Evolutionary conservation across 176 grass and related monocot genomes (phyloP), one percentile per base, ranked within the genome.

Genomic region (Ampelocalamus luodianensis): DNA sequence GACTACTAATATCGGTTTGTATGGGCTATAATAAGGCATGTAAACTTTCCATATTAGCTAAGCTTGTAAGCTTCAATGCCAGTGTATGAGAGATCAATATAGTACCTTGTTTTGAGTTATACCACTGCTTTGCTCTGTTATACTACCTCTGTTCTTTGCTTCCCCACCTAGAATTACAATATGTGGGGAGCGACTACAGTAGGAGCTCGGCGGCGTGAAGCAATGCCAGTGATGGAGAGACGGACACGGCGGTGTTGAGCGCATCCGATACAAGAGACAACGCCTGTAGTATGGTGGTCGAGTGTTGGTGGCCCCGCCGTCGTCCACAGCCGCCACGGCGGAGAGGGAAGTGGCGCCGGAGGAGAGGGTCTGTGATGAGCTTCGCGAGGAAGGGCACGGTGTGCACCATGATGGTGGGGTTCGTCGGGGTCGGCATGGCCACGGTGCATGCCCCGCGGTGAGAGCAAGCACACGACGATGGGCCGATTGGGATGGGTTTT

Each of bases 131-230:
- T n/a, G n/a, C n/a, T n/a, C n/a, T n/a, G n/a, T n/a, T n/a, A n/a
- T n/a, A n/a, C n/a, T n/a, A n/a, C n/a, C n/a, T n/a, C n/a, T n/a
- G n/a, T n/a, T n/a, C n/a, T n/a, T n/a, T n/a, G n/a, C n/a, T n/a
- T n/a, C n/a, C n/a, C n/a, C n/a, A n/a, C n/a, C n/a, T n/a, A n/a
- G n/a, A n/a, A n/a, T n/a, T n/a, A n/a, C n/a, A n/a, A n/a, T n/a
- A n/a, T n/a, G n/a, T n/a, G n/a, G n/a, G 86, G 42, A 86, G 83
- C 6, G 88, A 89, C 7, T 42, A 76, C 40, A 94, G 83, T 39
- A 94, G 76, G 42, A 85, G 85, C 26, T 94, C 92, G 0, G 89
- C 84, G 26, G 92, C 80, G 66, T 81, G 90, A 70, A 92, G 90
- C 40, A 83, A 86, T 4, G 90, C 83, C 42, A 69, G 90, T 5